Evolutionary conservation across 768 basidiomycete species (phyloP), one percentile per base, ranked within the genome.

Genomic region (Pluteus cervinus): DNA sequence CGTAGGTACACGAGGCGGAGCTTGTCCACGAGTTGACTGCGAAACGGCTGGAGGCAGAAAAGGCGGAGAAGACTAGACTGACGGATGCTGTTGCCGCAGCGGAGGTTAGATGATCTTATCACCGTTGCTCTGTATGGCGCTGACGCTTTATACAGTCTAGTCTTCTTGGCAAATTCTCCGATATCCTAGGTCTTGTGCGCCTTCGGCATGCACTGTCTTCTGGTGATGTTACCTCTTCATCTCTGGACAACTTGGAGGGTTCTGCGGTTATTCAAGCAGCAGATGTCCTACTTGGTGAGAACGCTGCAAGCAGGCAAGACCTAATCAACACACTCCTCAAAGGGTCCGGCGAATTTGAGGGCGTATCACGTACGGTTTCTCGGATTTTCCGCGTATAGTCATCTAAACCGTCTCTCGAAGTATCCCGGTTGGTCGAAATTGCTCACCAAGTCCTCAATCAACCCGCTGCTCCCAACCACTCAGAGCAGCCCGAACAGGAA

Each of bases 1-100:
- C 37, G 8, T 45, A 88, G 86, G 57, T 56, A 29, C 66, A 81
- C 46, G 86, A 89, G 60, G 62, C 71, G 1, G 84, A 85, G 44
- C 48, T 75, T 11, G 67, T 63, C 1, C 75, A 73, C 29, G 77
- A 85, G 46, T 50, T 76, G 17, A 63, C 73, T 9, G 50, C 54
- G 31, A 78, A 76, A 54, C 72, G 71, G 41, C 63, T 60, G 29
- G 79, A 83, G 48, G 63, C 64, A 16, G 79, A 80, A 37, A 73
- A 68, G 46, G 61, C 61, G 12, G 76, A 81, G 46, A 71, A 71
- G 42, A 61, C 69, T 29, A 75, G 75, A 44, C 56, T 82, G 33
- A 60, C 71, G 24, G 60, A 70, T 4, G 78, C 79, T 32, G 63
- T 86, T 33, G 62, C 72, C 35, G 67, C 66, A 26, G 68, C 79